phyloP scores from a whole-genome alignment of 352 stramenopile genomes.

The Globisporangium sylvaticum region DNA sequence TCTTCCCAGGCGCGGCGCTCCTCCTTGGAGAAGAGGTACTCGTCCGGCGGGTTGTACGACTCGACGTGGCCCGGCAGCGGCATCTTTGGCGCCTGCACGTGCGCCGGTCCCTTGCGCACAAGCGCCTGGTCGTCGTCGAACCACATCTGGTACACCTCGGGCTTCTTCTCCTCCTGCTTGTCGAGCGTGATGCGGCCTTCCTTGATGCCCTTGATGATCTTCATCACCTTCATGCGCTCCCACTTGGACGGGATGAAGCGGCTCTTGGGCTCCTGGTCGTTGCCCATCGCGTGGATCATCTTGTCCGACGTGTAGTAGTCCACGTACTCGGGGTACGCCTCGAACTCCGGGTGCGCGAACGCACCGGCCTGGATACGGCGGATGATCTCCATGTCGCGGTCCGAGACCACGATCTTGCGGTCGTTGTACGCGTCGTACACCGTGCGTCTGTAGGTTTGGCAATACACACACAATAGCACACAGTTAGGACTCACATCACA shows the following conservation, averaged over 20 bases:
- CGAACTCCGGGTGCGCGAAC: conserved; percentile 90
- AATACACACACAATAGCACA: conserved; percentile 14
- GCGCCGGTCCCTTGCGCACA: conserved; percentile 90
- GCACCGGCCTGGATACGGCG: conserved; percentile 93
- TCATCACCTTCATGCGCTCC: conserved; percentile 97
- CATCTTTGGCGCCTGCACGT: conserved; percentile 98
- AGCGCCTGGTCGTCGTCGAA: conserved; percentile 87
- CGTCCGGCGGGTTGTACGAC: conserved; percentile 98
- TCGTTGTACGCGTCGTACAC: conserved; percentile 99
- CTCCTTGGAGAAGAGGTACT: conserved; percentile 98
- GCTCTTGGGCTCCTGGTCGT: conserved; percentile 89
- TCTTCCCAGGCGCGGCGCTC: conserved; percentile 95
- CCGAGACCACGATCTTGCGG: conserved; percentile 94
- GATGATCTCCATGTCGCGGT: conserved; percentile 98
- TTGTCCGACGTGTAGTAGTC: conserved; percentile 88
- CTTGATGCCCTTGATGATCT: conserved; percentile 96
- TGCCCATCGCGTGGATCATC: conserved; percentile 85
- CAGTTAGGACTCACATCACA: neutral
- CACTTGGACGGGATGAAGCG: conserved; percentile 96
- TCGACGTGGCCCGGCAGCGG: conserved; percentile 96
- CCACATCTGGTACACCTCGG: conserved; percentile 91
- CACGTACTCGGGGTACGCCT: conserved; percentile 90
- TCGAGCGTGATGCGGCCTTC: conserved; percentile 93
- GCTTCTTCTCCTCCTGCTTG: conserved; percentile 90
- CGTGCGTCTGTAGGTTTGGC: conserved; percentile 58